phyloP scores from a whole-genome alignment of 2,329 filamentous ascomycete genomes.

The Paecilomyces variotii region DNA sequence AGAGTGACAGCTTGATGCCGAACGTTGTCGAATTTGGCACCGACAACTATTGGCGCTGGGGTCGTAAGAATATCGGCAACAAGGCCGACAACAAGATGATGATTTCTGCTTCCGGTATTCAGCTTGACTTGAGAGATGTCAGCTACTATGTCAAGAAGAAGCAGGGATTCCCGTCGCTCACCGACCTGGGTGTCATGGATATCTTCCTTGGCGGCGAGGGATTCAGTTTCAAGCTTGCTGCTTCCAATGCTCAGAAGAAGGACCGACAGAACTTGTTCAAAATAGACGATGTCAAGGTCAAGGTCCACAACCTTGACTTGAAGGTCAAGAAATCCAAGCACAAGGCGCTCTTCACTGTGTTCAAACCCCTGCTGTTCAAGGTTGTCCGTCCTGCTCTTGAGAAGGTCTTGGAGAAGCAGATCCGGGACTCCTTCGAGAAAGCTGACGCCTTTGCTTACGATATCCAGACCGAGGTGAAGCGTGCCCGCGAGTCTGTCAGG shows the following conservation, averaged over 20 bases:
- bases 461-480: slow-evolving; percentile 76
- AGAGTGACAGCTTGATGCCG: slow-evolving; percentile 94
- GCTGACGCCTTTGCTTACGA: slow-evolving; percentile 65
- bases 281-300: slow-evolving; percentile 78
- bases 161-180: slow-evolving; percentile 81
- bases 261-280: slow-evolving; percentile 87
- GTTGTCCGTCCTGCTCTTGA: slow-evolving; percentile 75
- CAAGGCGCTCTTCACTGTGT: slow-evolving; percentile 77
- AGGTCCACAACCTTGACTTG: slow-evolving; percentile 73
- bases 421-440: slow-evolving; percentile 72
- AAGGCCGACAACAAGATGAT: slow-evolving; percentile 77
- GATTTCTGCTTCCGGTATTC: slow-evolving; percentile 78
- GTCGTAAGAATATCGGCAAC: slow-evolving; percentile 76
- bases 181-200: slow-evolving; percentile 80
- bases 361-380: slow-evolving; percentile 81
- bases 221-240: slow-evolving; percentile 83
- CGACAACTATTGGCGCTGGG: slow-evolving; percentile 93
- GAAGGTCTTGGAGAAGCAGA: slow-evolving; percentile 81
- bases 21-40: slow-evolving; percentile 82
- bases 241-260: slow-evolving; percentile 68
- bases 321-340: slow-evolving; percentile 93
- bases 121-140: slow-evolving; percentile 82
- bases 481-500: slow-evolving; percentile 57
- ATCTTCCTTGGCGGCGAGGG: slow-evolving; percentile 80
- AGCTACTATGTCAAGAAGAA: slow-evolving; percentile 95